Evolutionary conservation across 108 stramenopile genomes (phyloP).

Genomic region (Stephanodiscus triporus): DNA sequence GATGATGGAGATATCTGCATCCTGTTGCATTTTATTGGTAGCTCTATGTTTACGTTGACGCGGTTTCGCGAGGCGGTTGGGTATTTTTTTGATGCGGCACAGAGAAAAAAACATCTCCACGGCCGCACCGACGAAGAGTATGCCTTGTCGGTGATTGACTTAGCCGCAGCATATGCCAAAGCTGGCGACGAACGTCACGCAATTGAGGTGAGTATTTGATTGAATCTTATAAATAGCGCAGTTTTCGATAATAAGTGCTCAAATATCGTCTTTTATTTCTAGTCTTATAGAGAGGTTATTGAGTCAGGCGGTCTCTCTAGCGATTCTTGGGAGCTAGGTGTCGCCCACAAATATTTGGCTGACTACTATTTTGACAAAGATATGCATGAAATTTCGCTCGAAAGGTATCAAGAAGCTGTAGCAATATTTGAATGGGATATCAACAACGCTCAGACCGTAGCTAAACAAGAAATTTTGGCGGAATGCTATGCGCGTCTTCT

Average conservation of each 20-base stretch:
- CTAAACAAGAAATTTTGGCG: constrained; percentile 32
- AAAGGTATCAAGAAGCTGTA: constrained; percentile 43
- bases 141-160: constrained; percentile 46
- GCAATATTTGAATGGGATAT: constrained; percentile 51
- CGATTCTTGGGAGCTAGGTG: constrained; percentile 56
- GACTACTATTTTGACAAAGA: constrained; percentile 26
- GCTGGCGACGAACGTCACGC: constrained; percentile 35
- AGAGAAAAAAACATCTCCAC: constrained; percentile 25
- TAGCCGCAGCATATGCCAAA: constrained; percentile 49
- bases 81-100: constrained; percentile 42
- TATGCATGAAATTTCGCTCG: constrained; percentile 29
- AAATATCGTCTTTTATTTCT: background rate
- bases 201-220: constrained; percentile 33
- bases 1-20: constrained; percentile 43
- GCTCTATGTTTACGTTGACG: constrained; percentile 35
- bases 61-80: constrained; percentile 31
- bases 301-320: constrained; percentile 43
- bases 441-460: constrained; percentile 18
- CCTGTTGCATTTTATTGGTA: constrained; percentile 52
- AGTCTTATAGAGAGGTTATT: constrained; percentile 49
- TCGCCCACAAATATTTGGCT: constrained; percentile 45
- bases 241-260: background rate
- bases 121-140: constrained; percentile 41
- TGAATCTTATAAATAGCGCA: background rate
- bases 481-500: constrained; percentile 46